Base-by-base conservation (phyloP, 768 basidiomycete species). In the Leccinum disarticulatum region DNA sequence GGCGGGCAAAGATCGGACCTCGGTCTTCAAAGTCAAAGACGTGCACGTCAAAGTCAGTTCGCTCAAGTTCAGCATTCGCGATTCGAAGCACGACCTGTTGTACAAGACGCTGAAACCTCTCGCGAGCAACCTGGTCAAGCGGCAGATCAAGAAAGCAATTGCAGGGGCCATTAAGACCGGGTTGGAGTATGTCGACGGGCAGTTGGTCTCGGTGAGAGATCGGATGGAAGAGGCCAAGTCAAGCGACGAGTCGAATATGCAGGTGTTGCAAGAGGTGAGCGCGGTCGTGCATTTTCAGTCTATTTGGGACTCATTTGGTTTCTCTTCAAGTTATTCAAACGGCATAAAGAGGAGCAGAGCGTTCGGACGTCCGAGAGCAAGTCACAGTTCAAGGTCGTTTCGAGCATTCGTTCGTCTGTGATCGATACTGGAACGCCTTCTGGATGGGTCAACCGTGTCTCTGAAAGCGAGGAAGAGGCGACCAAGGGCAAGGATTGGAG, bases 41-140 rank as follows among this genome's bases (percentile, higher is more conserved):
- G 85, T 92, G 19, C 73, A 85, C 49, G 90, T 92, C 72, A 92
- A 93, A 70, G 87, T 98, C 56, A 91, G 90, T 67, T 81, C 86
- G 15, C 83, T 98, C 67, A 94, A 90, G 76, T 96, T 95, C 76
- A 83, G 86, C 27, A 92, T 99, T 66, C 85, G 93, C 5, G 95
- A 98, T 64, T 84, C 88, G 62, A 95, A 95, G 75, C 94, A 97
- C 75, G 90, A 94, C 67, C 75, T 90, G 27, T 72, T 95, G 62
- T 96, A 95, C 81, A 93, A 90, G 80, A 88, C 91, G 0, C 65
- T 97, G 41, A 85, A 83, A 55, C 88, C 90, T 4, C 80, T 94
- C 43, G 91, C 91, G 13, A 93, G 86, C 2, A 84, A 83, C 6
- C 77, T 97, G 41, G 86, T 99, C 67, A 95, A 95, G 82, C 83